These are phyloP conservation scores for Aspergillus sclerotialis DNA, from an alignment of 2,329 filamentous ascomycete species.

Conservation along the genomic window DNA sequence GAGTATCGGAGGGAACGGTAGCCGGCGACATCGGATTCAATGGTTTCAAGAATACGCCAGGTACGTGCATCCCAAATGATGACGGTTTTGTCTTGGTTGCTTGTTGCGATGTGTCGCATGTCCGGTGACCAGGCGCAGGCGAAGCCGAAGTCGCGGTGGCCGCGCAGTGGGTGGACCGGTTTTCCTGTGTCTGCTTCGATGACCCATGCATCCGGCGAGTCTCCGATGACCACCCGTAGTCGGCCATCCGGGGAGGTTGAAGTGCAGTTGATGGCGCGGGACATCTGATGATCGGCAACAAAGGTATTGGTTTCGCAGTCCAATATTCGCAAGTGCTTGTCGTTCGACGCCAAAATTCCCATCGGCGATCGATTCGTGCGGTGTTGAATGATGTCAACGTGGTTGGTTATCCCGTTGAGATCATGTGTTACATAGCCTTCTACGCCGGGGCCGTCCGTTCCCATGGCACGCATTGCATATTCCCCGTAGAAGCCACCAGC, in stretches of 20 bases:
- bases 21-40: constrained; percentile 39
- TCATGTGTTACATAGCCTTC: constrained; percentile 45
- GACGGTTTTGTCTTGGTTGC: constrained; percentile 40
- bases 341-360: constrained; percentile 53
- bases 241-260: constrained; percentile 38
- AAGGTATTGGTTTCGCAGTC: constrained; percentile 44
- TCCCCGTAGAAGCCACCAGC: constrained; percentile 53
- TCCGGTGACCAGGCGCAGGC: constrained; percentile 42
- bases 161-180: constrained; percentile 29
- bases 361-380: constrained; percentile 43
- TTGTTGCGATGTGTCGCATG: constrained; percentile 41
- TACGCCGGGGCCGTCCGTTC: constrained; percentile 23
- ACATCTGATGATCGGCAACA: constrained; percentile 28
- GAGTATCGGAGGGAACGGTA: constrained; percentile 39
- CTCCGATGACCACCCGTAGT: constrained; percentile 39
- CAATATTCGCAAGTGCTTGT: constrained; percentile 47
- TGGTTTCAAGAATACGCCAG: constrained; percentile 32
- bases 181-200: constrained; percentile 38
- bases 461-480: constrained; percentile 44
- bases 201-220: constrained; percentile 35
- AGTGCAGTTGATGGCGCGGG: constrained; percentile 38
- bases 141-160: constrained; percentile 39
- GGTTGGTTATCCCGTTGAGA: constrained; percentile 49
- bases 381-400: constrained; percentile 47
- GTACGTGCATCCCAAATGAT: constrained; percentile 42